Base-by-base conservation (phyloP, 2,329 filamentous ascomycete genomes). In the Aureobasidium sp. region DNA sequence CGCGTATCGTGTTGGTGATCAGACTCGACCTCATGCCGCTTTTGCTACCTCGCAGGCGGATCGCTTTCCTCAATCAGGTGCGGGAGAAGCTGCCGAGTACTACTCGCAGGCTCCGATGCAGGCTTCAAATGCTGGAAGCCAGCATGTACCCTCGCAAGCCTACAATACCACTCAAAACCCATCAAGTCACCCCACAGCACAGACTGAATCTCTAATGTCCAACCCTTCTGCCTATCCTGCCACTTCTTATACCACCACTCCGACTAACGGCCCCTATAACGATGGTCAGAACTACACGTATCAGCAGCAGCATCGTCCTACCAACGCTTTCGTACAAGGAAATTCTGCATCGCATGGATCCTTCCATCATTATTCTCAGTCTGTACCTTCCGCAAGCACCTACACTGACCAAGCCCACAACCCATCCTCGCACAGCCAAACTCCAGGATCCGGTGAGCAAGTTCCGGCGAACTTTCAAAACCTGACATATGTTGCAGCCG, bases 1-100 rank as follows among this genome's bases (percentile, higher is more conserved):
- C 17, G 69, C 70, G n/a, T 87, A 85, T 70, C 87, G 85, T 70
- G 87, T 87, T 69, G 78, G 81, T 47, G 84, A 87, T 68, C 79
- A 84, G 67, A 84, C 84, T 12, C 75, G 86, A 68, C 12, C 37
- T 45, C 14, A 42, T 15, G 20, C 29, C 14, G 12, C 20, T n/a
- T 67, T 82, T 27, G 80, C 84, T 17, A 79, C 80, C 5, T 71
- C 78, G 1, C 72, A 74, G 9, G 71, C 79, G 31, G 79, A 80
- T 49, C 84, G 84, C 20, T 82, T 79, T 1, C 75, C 78, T n/a
- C 84, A 87, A 68, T 85, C 84, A 5, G 85, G 84, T 58, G 76
- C 78, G 53, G 82, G 82, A 36, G 76, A 82, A n/a, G 84, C 84
- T 25, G 82, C 83, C 6, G 80, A 82, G 15, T 87, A 84, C 70